These are phyloP conservation scores for Neoboletus subvelutipes DNA, from an alignment of 768 basidiomycete genomes.

Conservation along the genomic window DNA sequence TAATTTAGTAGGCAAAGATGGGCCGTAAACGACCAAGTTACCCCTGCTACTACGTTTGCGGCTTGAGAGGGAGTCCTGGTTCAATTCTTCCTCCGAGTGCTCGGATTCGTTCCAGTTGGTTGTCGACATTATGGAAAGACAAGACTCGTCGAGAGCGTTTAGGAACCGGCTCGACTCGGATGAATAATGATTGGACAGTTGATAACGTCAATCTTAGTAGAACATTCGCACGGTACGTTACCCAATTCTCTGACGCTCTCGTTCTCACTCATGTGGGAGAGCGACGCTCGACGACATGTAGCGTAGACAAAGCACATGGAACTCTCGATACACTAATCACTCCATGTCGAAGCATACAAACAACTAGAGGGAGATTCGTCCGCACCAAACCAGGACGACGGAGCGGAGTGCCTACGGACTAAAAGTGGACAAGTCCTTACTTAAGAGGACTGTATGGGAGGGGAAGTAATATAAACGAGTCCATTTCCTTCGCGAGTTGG, in stretches of 20 bases:
- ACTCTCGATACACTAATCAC: background rate
- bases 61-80: conserved; percentile 40
- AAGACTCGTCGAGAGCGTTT: conserved; percentile 3
- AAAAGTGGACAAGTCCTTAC: conserved; percentile 34
- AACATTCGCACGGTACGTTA: conserved; percentile 22
- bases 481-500: conserved; percentile 83
- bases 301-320: background rate
- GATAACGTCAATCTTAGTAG: conserved; percentile 5
- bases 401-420: background rate
- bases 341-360: background rate
- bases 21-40: conserved; percentile 22
- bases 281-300: background rate
- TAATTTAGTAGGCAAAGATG: conserved; percentile 14
- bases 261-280: background rate
- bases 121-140: conserved; percentile 27
- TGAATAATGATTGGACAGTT: conserved; percentile 8
- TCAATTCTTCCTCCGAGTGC: conserved; percentile 55
- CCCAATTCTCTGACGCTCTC: background rate
- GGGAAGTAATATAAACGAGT: conserved; percentile 77
- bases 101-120: conserved; percentile 57
- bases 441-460: conserved; percentile 85
- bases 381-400: background rate
- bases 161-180: background rate
- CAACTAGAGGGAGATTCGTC: background rate
- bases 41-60: conserved; percentile 69